These are phyloP conservation scores for Phalaenopsis hybrid DNA, from an alignment of 116 monocot genomes.

Conservation along the genomic window DNA sequence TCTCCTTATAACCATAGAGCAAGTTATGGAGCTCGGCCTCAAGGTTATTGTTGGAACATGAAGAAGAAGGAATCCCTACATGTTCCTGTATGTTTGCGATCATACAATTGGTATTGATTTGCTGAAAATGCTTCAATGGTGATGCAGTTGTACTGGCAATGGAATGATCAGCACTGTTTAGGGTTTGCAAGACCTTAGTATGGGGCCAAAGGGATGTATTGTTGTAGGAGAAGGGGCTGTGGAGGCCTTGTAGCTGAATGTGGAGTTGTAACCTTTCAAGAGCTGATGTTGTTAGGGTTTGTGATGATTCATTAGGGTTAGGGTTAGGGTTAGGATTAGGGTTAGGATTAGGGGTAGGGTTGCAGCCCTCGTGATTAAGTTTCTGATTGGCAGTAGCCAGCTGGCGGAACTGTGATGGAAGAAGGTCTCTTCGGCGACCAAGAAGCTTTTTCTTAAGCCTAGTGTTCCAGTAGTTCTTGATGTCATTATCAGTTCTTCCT, in stretches of 20 bases:
- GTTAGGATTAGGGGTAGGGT: background rate
- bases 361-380: background rate
- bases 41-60: background rate
- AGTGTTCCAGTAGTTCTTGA: constrained; percentile 93
- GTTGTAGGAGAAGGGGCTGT: constrained; percentile 39
- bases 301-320: constrained; percentile 1
- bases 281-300: constrained; percentile 51
- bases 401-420: too few relatives aligned
- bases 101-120: background rate
- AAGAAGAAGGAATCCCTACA: background rate
- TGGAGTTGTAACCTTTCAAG: constrained; percentile 75
- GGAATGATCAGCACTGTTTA: background rate
- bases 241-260: constrained; percentile 49
- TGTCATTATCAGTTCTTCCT: constrained; percentile 82
- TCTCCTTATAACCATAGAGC: background rate
- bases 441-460: constrained; percentile 71
- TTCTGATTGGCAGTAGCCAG: background rate
- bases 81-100: background rate
- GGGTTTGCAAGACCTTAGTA: background rate
- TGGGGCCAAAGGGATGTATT: constrained; percentile 11
- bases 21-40: background rate
- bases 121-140: background rate
- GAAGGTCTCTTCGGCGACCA: constrained; percentile 30
- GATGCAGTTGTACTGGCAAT: background rate
- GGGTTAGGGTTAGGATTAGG: too few relatives aligned